Evolutionary conservation across 768 basidiomycete species (phyloP), one percentile per base, ranked within the genome.

Genomic region (Auricularia cornea): DNA sequence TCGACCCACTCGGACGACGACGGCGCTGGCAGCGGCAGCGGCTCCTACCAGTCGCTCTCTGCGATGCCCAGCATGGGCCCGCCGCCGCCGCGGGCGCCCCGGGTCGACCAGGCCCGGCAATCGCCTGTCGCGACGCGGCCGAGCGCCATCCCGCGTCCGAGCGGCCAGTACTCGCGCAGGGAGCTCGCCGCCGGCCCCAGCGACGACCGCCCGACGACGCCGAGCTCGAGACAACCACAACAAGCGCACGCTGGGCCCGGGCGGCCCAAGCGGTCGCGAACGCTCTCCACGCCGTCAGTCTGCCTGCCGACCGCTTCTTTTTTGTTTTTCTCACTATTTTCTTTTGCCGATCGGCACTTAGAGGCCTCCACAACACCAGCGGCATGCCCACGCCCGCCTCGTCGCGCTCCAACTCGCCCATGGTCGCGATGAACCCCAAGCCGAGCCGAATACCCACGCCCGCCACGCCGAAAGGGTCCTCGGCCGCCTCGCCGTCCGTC

Each of bases 1-100:
- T 90, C 90, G 61, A 78, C 88, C 40, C 76, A 81, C 29, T 85
- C 85, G 18, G 68, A 73, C 54, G 84, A 84, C 69, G 83, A 83
- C 63, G 64, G 35, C 23, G 54, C 65, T 61, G 69, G n/a, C 67
- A 64, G 38, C 68, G 35, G 3, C 35, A 38, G 68, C 40, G 66
- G 72, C 56, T 52, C 66, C 35, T 60, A 65, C 52, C 51, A 40
- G 35, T 57, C n/a, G 31, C 66, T 60, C 20, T 8, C 62, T n/a
- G n/a, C 61, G 59, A 23, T 54, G 51, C 29, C 66, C 40, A 20
- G 28, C 62, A 14, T 48, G 20, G 33, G 62, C 61, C 48, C 63
- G 41, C 14, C 33, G 56, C 30, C 29, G 30, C 23, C 41, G 33
- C 65, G 69, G 60, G 60, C 59, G 30, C 33, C 69, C 56, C 48